Evolutionary conservation across 108 stramenopile genomes (phyloP), one percentile per base, ranked within the genome.

Genomic region (Skeletonema marinoi): DNA sequence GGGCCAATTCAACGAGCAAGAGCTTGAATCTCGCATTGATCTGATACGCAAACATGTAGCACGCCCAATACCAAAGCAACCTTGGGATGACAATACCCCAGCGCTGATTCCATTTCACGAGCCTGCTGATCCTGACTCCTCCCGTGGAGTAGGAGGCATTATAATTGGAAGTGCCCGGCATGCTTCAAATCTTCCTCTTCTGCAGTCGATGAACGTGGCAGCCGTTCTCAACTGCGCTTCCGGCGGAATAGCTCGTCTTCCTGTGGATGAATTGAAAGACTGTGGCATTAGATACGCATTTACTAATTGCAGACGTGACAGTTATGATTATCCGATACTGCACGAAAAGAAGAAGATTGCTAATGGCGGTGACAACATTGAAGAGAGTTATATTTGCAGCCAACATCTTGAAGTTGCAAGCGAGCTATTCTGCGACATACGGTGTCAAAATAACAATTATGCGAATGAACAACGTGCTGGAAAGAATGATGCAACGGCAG

Each of bases 171-270:
- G 83, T 66, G 85, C 81, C 31, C 75, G 88, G 10, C 91, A 92
- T 78, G 89, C 89, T 10, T 59, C 86, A 35, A 78, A 88, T 65
- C 85, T 90, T 12, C 78, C 86, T 0, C 61, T 80, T 7, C 54
- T 91, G 19, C 74, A 88, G 32, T 73, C 78, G 3, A 44, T 84
- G 71, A 86, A 86, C 56, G 89, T 92, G 0, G 82, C 81, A n/a
- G 91, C 91, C 16, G 89, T 92, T 12, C 73, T 92, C 60, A 92
- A 92, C 58, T 92, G 91, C 61, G 91, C 91, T 0, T 88, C 88
- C 2, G 91, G 91, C 13, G 91, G 91, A 0, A 92, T 92, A 17
- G 73, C 86, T 16, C 78, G 86, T 9, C 72, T 92, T 14, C 91
- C 91, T 0, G 82, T 92, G 30, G 89, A 92, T 61, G 85, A 88